Evolutionary conservation across 2,329 filamentous ascomycete genomes (phyloP).

Genomic region (Microdochium paspali): DNA sequence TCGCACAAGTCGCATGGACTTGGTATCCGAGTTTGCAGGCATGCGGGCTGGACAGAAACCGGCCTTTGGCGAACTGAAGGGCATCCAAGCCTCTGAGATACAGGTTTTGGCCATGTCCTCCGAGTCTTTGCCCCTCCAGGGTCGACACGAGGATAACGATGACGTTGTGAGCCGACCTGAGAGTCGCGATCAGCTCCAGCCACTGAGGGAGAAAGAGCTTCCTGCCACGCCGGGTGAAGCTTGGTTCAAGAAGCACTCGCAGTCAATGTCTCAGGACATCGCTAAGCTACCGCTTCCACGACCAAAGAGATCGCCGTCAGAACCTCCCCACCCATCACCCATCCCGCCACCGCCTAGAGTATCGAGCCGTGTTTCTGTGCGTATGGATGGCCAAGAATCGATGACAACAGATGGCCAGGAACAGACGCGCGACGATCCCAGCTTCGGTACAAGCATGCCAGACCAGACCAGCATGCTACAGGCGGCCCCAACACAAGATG

Average conservation of each 20-base stretch:
- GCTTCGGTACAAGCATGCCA: background rate
- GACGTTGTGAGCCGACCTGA: background rate
- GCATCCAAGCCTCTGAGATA: constrained; percentile 28
- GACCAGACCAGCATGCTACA: background rate
- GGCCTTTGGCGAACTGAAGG: constrained; percentile 23
- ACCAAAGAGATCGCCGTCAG: constrained; percentile 29
- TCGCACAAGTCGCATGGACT: constrained; percentile 27
- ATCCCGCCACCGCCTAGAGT: constrained; percentile 38
- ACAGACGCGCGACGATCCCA: constrained; percentile 28
- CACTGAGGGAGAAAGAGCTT: background rate
- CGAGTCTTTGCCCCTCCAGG: constrained; percentile 20
- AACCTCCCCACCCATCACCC: constrained; percentile 25
- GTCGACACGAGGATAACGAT: background rate
- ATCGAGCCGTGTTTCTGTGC: constrained; percentile 42
- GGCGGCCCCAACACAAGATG: constrained; percentile 13
- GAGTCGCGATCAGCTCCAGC: background rate
- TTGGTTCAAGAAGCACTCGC: background rate
- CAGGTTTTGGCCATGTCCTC: constrained; percentile 40
- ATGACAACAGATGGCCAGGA: constrained; percentile 18
- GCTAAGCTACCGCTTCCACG: background rate
- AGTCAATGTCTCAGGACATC: background rate
- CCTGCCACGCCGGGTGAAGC: constrained; percentile 3
- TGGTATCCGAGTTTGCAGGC: constrained; percentile 33
- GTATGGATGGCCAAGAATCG: constrained; percentile 32
- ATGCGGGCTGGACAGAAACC: constrained; percentile 26